Base-by-base conservation (phyloP, 2,329 filamentous ascomycete genomes). In the Tolypocladium pustulatum region DNA sequence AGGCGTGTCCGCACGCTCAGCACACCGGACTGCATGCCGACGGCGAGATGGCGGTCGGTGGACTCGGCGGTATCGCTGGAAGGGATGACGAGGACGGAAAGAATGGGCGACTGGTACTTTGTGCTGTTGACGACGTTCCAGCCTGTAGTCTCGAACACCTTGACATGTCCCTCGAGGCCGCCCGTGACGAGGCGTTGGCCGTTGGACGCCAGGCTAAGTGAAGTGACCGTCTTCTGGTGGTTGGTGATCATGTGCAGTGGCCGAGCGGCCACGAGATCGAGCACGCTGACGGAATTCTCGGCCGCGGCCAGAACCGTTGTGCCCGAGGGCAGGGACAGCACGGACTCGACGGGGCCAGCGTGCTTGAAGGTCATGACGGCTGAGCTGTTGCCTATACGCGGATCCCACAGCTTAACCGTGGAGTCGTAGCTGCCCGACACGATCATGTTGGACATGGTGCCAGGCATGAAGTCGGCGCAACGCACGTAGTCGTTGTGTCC, bases 101-200 rank as follows among this genome's bases (percentile, higher is more conserved):
- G 83, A 59, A 99, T 89, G 1, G 94, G 94, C 1, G 91, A 89
- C 6, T 91, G 87, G 73, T 97, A 99, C 75, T 97, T 99, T 61
- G 89, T 85, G 56, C 90, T 93, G 43, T 90, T 88, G n/a, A 97
- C 92, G 9, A 97, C 90, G 69, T 97, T 96, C 94, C 94, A 99
- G 56, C 85, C 87, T 0, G 86, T 87, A 1, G 92, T 97, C 75
- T 97, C 93, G 67, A 96, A 97, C 43, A 99, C 85, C 76, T 99
- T 99, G 76, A 97, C 87, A 73, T 97, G 94, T 12, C 94, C 95
- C 72, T 99, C 94, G 53, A 99, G 80, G 25, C 88, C 91, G 73
- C 91, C 94, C 63, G 88, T 92, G 57, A 99, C 83, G 59, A 99
- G 81, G 56, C 94, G 85, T 56, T 85, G 85, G 54, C 89, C 90